Evolutionary conservation across 2,329 filamentous ascomycete species (phyloP).

Genomic region (Elsinoe fawcettii): DNA sequence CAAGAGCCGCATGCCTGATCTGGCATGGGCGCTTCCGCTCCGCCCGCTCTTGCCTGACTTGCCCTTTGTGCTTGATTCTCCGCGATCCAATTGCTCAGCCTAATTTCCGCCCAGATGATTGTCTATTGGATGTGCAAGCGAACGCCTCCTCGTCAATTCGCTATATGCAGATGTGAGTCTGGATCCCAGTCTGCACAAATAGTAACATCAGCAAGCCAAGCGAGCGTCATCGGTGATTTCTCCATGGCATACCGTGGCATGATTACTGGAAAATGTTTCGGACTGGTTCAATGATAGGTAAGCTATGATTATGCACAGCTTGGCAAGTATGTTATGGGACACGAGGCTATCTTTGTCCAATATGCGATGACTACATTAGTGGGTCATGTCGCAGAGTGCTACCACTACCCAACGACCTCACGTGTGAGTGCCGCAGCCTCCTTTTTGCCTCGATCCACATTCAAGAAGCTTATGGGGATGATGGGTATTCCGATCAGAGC

Average conservation of each 20-base stretch:
- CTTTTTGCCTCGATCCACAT: constrained; percentile 57
- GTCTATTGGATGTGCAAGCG: neutral
- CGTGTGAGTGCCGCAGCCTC: constrained; percentile 36
- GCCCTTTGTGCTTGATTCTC: neutral
- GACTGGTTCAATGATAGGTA: too few relatives aligned
- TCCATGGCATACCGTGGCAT: neutral
- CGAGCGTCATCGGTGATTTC: neutral
- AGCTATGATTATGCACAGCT: too few relatives aligned
- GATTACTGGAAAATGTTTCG: neutral
- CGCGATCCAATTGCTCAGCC: neutral
- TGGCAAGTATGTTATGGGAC: neutral
- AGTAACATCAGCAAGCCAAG: neutral
- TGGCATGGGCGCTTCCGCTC: constrained; percentile 2
- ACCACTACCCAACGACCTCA: constrained; percentile 22
- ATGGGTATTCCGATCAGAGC: constrained; percentile 76
- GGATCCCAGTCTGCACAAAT: neutral
- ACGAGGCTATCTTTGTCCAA: neutral
- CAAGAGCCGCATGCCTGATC: neutral
- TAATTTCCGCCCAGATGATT: neutral
- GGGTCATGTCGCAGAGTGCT: too few relatives aligned
- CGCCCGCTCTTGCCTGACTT: neutral
- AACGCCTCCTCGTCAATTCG: neutral
- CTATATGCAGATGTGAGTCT: neutral
- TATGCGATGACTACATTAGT: neutral
- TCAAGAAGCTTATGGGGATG: constrained; percentile 74